Base-by-base conservation (phyloP, 2,329 filamentous ascomycete genomes). In the Paracoccidioides brasiliensis region DNA sequence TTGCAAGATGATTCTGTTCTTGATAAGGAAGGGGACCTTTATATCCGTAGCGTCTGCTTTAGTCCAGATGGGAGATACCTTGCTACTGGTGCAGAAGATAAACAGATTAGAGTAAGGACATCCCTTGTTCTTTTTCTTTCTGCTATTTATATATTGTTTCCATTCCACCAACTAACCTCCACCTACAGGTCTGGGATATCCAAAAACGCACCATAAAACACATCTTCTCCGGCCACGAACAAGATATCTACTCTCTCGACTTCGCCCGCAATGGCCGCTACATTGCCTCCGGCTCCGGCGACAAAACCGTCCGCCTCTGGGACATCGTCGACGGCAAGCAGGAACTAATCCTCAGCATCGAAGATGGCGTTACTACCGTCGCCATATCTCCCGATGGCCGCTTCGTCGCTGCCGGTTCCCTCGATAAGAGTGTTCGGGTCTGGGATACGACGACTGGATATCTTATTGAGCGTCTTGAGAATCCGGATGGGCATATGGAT, bases 31-130 rank as follows among this genome's bases (percentile, higher is more conserved):
- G 90, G 91, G 33, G 93, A 98, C 72, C 78, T 98, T 37, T 98
- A 97, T 72, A 98, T 98, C 64, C 80, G 93, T 64, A 97, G 91
- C 66, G 93, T 98, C 55, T 98, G 93, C 78, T 98, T 98, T 78
- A 97, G 91, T 68, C 93, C 93, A 10, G 90, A 97, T 69, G 91
- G 93, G 58, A 86, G 86, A 66, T 95, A 89, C 64, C 80, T 98
- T 38, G 93, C 93, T 4, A 98, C 93, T 14, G 93, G 93, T 68
- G 93, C 93, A 1, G 93, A 98, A 70, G 93, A 98, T 73, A 97
- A 96, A 76, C 81, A 95, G 66, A 97, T 98, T 68, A 80, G 93
- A 65, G 90, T 91, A 80, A 75, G 85, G 75, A 45, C 22, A 60
- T 9, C 8, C 10, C 43, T 51, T 22, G 12, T 41, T 41, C 37